A percentile compares a stretch with the other conserved stretches of the same genome.
Conservation (phyloP, 140 eudicot genomes). For the Ambrosia hybrid region DNA sequence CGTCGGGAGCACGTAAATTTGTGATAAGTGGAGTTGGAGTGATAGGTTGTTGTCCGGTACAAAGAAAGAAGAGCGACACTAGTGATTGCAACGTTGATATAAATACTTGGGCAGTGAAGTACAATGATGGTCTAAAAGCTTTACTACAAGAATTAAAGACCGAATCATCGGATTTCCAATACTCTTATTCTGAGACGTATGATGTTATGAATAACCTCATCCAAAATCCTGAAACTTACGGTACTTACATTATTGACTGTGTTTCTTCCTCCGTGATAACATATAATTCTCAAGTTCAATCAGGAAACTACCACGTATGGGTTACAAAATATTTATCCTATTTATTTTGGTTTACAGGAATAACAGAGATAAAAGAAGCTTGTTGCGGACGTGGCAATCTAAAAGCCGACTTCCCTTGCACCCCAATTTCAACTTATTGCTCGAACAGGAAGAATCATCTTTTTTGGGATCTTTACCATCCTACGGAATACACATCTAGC, state of each 20-base stretch:
- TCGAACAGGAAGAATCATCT: not conserved
- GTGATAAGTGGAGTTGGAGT: conserved; percentile 7
- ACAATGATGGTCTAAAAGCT: not conserved
- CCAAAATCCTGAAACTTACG: conserved; percentile 22
- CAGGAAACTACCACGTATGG: not conserved
- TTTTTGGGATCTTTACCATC: conserved; percentile 21
- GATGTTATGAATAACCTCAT: conserved; percentile 11
- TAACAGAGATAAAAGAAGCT: conserved; percentile 23
- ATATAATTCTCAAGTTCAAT: not conserved
- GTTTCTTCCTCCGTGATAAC: not conserved
- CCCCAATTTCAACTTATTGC: not conserved
- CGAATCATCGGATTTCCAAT: conserved; percentile 4
- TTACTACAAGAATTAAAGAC: conserved; percentile 7
- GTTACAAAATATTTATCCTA: not conserved
- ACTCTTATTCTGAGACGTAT: conserved; percentile 12
- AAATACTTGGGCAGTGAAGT: conserved; percentile 17
- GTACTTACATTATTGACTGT: not conserved
- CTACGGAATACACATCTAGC: conserved; percentile 9
- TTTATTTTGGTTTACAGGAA: conserved; percentile 5
- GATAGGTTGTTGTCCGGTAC: conserved; percentile 26
- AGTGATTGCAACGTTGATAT: conserved; percentile 4
- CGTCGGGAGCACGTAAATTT: conserved; percentile 26
- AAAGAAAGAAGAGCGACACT: not conserved
- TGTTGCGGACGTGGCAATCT: conserved; percentile 21
- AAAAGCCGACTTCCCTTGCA: not conserved